A percentile compares a stretch with the other conserved stretches of the same genome.
Evolutionary conservation across 73 alveolate genomes (phyloP).

Genomic region (Paramecium biaurelia): DNA sequence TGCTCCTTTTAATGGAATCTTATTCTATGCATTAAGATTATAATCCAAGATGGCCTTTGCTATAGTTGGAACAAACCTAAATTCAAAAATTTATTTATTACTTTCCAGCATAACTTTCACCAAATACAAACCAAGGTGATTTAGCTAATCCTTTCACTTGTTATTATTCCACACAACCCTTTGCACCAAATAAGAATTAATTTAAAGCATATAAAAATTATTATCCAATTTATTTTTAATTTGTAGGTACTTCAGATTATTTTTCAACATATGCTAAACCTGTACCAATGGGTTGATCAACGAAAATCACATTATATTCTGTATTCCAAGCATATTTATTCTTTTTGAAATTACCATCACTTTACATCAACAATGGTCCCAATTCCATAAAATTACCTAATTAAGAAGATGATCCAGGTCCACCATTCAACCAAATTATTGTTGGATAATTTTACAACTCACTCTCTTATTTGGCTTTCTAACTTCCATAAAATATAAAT

Average conservation of each 20-base stretch:
- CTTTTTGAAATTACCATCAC: background rate
- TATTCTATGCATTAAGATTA: background rate
- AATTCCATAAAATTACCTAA: slow-evolving; percentile 58
- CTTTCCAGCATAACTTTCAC: slow-evolving; percentile 65
- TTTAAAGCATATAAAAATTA: slow-evolving; percentile 43
- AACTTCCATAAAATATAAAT: slow-evolving; percentile 58
- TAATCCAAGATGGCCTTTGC: slow-evolving; percentile 26
- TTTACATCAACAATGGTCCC: slow-evolving; percentile 34
- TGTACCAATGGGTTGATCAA: slow-evolving; percentile 62
- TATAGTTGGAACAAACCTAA: slow-evolving; percentile 50
- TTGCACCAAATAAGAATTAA: background rate
- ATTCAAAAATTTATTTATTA: background rate
- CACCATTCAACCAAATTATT: slow-evolving; percentile 61
- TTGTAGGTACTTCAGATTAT: slow-evolving; percentile 47
- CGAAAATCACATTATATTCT: slow-evolving; percentile 50
- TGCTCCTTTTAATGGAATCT: slow-evolving; percentile 27
- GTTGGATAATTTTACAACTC: slow-evolving; percentile 16
- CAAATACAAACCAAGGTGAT: slow-evolving; percentile 60
- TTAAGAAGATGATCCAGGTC: slow-evolving; percentile 61
- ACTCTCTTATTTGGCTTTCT: slow-evolving; percentile 16
- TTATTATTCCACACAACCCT: slow-evolving; percentile 26
- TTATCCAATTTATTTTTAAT: slow-evolving; percentile 42
- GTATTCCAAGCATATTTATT: slow-evolving; percentile 45
- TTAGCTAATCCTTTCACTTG: background rate
- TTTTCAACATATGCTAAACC: slow-evolving; percentile 52